A percentile compares a stretch with the other conserved stretches of the same genome.
phyloP scores from a whole-genome alignment of 768 basidiomycete species.

The Panus rudis region DNA sequence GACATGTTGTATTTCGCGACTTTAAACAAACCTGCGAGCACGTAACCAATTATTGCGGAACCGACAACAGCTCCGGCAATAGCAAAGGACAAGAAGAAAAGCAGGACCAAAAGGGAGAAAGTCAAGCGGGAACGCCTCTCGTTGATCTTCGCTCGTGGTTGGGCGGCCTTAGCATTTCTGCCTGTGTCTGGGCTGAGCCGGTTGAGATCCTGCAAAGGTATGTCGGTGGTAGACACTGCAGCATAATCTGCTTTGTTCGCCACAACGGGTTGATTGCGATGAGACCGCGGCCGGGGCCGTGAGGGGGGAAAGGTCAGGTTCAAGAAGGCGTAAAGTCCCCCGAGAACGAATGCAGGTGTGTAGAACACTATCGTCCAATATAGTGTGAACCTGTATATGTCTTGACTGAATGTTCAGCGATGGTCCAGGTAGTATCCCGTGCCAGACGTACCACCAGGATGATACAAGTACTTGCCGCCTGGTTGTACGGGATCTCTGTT shows the following conservation, averaged over 20 bases:
- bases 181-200: constrained; percentile 1
- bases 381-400: constrained; percentile 39
- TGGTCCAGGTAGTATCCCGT: not conserved
- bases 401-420: constrained; percentile 15
- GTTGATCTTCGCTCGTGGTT: constrained; percentile 21
- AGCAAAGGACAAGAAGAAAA: constrained; percentile 23
- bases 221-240: constrained; percentile 7
- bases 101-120: constrained; percentile 34
- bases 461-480: constrained; percentile 28
- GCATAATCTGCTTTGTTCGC: constrained; percentile 3
- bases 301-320: constrained; percentile 34
- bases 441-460: constrained; percentile 24
- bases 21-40: constrained; percentile 32
- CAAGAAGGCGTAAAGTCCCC: constrained; percentile 35
- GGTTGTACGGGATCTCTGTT: constrained; percentile 24
- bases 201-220: constrained; percentile 10
- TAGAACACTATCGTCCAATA: constrained; percentile 44
- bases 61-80: constrained; percentile 34
- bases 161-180: not conserved
- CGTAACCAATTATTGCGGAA: constrained; percentile 31
- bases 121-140: constrained; percentile 29
- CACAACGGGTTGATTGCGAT: not conserved
- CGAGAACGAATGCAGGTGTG: constrained; percentile 32
- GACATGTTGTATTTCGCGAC: constrained; percentile 33
- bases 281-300: constrained; percentile 7